Conservation (phyloP, 768 basidiomycete species). For the Lentinula boryana region DNA sequence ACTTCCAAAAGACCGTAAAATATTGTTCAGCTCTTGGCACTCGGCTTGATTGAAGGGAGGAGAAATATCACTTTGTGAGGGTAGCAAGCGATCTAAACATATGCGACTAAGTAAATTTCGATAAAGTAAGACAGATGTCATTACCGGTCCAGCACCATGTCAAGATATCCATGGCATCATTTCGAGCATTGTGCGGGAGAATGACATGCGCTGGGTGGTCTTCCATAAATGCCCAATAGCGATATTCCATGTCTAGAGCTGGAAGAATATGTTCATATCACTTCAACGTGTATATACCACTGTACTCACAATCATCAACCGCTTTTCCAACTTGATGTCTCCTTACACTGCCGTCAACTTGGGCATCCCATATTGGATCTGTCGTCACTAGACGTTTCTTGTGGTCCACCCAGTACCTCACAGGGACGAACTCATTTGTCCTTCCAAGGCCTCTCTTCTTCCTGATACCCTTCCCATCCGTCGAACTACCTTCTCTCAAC, state of each 20-base stretch:
- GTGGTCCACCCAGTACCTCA: slow-evolving; percentile 65
- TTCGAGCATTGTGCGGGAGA: slow-evolving; percentile 48
- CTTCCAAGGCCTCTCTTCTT: slow-evolving; percentile 17
- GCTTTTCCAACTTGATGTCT: slow-evolving; percentile 15
- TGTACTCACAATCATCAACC: slow-evolving; percentile 40
- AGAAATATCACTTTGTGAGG: slow-evolving; percentile 46
- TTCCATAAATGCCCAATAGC: slow-evolving; percentile 81
- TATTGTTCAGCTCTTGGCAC: slow-evolving; percentile 63
- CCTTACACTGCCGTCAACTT: slow-evolving; percentile 19
- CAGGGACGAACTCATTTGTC: slow-evolving; percentile 17
- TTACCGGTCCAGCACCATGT: slow-evolving; percentile 78
- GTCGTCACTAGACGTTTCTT: slow-evolving; percentile 42
- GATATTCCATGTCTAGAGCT: slow-evolving; percentile 73
- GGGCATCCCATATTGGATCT: slow-evolving; percentile 31
- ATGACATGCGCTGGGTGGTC: slow-evolving; percentile 67
- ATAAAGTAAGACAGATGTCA: slow-evolving; percentile 5
- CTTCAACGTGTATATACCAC: not conserved
- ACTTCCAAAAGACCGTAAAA: slow-evolving; percentile 44
- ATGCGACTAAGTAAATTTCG: not conserved
- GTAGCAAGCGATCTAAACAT: slow-evolving; percentile 60
- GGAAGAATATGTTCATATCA: not conserved
- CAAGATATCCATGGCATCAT: slow-evolving; percentile 69
- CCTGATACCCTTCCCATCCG: slow-evolving; percentile 17
- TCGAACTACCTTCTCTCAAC: slow-evolving; percentile 37
- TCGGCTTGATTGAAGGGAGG: slow-evolving; percentile 74